phyloP scores from a whole-genome alignment of 805 yeast genomes.

The Lipomyces spencermartinsiae region DNA sequence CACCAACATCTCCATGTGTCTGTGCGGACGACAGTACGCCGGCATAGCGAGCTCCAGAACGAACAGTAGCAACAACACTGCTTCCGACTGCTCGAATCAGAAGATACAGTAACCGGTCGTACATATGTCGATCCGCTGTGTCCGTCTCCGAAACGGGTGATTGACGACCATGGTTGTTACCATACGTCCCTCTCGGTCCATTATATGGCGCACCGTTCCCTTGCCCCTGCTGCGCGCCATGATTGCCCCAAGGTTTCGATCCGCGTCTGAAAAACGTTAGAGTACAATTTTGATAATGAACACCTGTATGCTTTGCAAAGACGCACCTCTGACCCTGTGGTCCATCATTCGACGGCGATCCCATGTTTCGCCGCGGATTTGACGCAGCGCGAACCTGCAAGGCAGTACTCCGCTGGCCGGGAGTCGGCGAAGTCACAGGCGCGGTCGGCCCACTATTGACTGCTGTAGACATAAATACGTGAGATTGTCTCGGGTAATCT shows the following conservation, averaged over 20 bases:
- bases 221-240: constrained; percentile 10
- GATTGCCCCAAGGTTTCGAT: constrained; percentile 22
- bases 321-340: constrained; percentile 24
- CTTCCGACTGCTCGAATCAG: constrained; percentile 67
- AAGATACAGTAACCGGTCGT: constrained; percentile 62
- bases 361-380: constrained; percentile 21
- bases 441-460: constrained; percentile 12
- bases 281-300: background rate
- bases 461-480: constrained; percentile 17
- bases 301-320: background rate
- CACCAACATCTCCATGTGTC: constrained; percentile 58
- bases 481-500: background rate
- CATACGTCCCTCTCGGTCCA: constrained; percentile 8
- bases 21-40: constrained; percentile 63
- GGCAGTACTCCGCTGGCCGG: background rate
- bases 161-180: constrained; percentile 16
- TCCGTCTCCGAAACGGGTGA: constrained; percentile 40
- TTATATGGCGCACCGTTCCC: constrained; percentile 15
- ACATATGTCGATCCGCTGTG: constrained; percentile 49
- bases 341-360: constrained; percentile 31
- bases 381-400: constrained; percentile 1
- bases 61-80: constrained; percentile 61
- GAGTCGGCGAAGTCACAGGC: constrained; percentile 18
- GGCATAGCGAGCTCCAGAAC: constrained; percentile 62
- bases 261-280: constrained; percentile 15